Percentiles rank a stretch among this genome's conserved stretches.
Conservation (phyloP, 306 rosid species). For the Glycine latifolia region DNA sequence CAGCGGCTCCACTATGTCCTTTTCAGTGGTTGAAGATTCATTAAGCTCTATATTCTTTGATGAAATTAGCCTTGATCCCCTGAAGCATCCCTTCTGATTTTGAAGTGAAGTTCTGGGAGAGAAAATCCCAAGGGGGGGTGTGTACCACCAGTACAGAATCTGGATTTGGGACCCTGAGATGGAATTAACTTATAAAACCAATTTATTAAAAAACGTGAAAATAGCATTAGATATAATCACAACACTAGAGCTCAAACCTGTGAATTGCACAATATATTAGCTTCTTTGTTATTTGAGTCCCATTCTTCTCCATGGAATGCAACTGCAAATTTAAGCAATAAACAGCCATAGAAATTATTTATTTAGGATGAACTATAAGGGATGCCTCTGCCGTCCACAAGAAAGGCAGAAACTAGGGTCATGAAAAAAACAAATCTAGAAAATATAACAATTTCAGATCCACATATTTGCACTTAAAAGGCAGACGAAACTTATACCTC, state of each 20-base stretch:
- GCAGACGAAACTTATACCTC: conserved; percentile 68
- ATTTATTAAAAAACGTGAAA: neutral
- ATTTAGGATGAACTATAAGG: conserved; percentile 30
- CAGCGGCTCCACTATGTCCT: conserved; percentile 63
- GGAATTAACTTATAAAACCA: conserved; percentile 27
- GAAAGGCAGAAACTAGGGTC: conserved; percentile 20
- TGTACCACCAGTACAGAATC: conserved; percentile 81
- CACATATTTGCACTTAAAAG: conserved; percentile 32
- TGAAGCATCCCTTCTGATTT: conserved; percentile 74
- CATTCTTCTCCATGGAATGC: conserved; percentile 82
- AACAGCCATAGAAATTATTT: conserved; percentile 3
- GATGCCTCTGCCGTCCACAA: conserved; percentile 28
- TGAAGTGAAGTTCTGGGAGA: conserved; percentile 73
- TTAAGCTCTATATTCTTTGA: conserved; percentile 66
- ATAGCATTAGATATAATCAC: conserved; percentile 16
- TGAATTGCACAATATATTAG: conserved; percentile 83
- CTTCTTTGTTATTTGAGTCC: conserved; percentile 70
- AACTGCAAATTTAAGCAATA: conserved; percentile 64
- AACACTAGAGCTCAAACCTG: conserved; percentile 64
- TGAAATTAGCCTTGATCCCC: conserved; percentile 86
- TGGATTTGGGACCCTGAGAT: conserved; percentile 74
- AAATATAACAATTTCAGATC: conserved; percentile 12
- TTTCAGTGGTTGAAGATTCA: conserved; percentile 64
- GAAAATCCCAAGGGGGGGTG: conserved; percentile 74
- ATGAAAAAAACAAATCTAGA: neutral